These are phyloP conservation scores for Chaetomiaceae sp. DNA, from an alignment of 2,329 filamentous ascomycete genomes.

Conservation along the genomic window DNA sequence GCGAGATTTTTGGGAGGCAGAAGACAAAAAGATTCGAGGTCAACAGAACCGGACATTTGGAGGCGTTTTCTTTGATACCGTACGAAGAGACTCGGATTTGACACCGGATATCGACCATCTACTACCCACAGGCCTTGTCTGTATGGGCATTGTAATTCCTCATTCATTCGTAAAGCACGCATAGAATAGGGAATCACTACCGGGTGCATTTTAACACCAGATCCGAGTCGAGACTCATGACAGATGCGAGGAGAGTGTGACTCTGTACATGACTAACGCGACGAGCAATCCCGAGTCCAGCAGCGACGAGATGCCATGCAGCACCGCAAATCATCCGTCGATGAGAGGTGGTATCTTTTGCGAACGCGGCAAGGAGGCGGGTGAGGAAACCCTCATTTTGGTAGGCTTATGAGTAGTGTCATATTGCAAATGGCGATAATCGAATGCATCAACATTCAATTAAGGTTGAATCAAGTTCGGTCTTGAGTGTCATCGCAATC, in stretches of 20 bases:
- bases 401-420: background rate
- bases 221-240: too few relatives aligned
- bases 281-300: slow-evolving; percentile 70
- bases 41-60: slow-evolving; percentile 4
- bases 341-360: slow-evolving; percentile 77
- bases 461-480: background rate
- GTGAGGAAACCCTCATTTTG: slow-evolving; percentile 56
- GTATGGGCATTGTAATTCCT: slow-evolving; percentile 2
- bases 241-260: slow-evolving; percentile 63
- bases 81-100: background rate
- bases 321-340: slow-evolving; percentile 70
- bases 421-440: too few relatives aligned
- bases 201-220: background rate
- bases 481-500: background rate
- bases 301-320: slow-evolving; percentile 79
- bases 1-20: background rate
- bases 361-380: slow-evolving; percentile 73
- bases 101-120: background rate
- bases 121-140: too few relatives aligned
- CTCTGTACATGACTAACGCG: slow-evolving; percentile 71
- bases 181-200: slow-evolving; percentile 1
- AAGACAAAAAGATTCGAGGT: slow-evolving; percentile 2
- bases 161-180: background rate
- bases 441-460: too few relatives aligned
- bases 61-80: background rate